Percentiles rank a stretch among this genome's conserved stretches.
Conservation (phyloP, 202 grass and related monocot species). For the Dendrocalamus latiflorus region DNA sequence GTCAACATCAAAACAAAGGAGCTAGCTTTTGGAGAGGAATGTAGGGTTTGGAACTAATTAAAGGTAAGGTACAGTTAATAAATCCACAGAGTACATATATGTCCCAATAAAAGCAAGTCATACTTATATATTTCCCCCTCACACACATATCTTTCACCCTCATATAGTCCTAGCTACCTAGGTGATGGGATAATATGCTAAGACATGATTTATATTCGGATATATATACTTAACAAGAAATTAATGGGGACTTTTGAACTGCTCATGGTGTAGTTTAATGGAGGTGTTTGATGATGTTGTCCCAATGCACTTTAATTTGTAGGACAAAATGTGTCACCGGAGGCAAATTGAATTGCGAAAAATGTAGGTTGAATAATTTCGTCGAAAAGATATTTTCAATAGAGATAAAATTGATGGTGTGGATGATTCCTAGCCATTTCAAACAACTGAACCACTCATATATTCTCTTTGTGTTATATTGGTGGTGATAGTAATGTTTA, state of each 20-base stretch:
- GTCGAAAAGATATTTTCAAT: neutral
- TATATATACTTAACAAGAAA: neutral
- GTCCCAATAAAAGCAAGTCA: slow-evolving; percentile 28
- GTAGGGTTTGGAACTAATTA: slow-evolving; percentile 34
- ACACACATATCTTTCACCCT: slow-evolving; percentile 15
- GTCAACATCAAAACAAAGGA: slow-evolving; percentile 49
- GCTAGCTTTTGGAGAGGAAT: slow-evolving; percentile 32
- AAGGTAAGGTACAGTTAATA: slow-evolving; percentile 22
- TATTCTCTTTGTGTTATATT: slow-evolving; percentile 6
- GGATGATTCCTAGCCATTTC: slow-evolving; percentile 37
- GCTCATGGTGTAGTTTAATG: slow-evolving; percentile 35
- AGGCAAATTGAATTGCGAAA: slow-evolving; percentile 47
- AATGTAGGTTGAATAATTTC: slow-evolving; percentile 42
- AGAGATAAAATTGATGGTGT: slow-evolving; percentile 14
- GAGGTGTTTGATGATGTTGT: slow-evolving; percentile 28
- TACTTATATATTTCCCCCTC: slow-evolving; percentile 25
- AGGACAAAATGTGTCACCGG: slow-evolving; percentile 46
- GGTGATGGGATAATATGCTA: slow-evolving; percentile 33
- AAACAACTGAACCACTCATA: slow-evolving; percentile 38
- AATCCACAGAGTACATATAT: slow-evolving; percentile 13
- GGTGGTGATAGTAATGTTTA: slow-evolving; percentile 7
- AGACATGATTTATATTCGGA: neutral
- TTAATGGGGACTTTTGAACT: slow-evolving; percentile 24
- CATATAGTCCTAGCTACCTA: slow-evolving; percentile 7
- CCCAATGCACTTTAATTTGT: slow-evolving; percentile 47